phyloP scores from a whole-genome alignment of 1,284 basidiomycete species.

The Thecaphora frezii region DNA sequence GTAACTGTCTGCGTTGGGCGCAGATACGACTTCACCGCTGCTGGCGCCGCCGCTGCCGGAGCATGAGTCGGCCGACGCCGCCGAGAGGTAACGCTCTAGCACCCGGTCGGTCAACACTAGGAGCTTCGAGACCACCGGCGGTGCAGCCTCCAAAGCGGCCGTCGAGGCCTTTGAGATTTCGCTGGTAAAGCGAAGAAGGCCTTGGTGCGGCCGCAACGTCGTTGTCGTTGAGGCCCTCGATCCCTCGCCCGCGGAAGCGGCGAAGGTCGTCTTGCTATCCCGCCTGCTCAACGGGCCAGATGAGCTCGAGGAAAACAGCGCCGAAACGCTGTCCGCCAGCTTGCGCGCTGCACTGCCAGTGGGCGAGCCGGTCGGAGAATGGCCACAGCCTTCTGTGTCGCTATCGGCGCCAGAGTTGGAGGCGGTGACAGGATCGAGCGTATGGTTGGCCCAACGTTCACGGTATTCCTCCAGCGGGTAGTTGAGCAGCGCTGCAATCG shows the following conservation, averaged over 20 bases:
- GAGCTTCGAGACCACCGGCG: slow-evolving; percentile 18
- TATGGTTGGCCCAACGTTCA: slow-evolving; percentile 1
- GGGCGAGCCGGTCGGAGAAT: neutral
- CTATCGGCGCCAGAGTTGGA: neutral
- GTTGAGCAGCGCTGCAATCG: slow-evolving; percentile 50
- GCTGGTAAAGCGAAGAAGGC: slow-evolving; percentile 1
- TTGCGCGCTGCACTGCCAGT: neutral
- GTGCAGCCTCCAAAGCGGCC: slow-evolving; percentile 11
- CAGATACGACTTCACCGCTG: neutral
- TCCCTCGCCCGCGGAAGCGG: no score
- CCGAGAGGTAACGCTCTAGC: slow-evolving; percentile 24
- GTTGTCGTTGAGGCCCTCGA: no score
- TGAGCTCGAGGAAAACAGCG: neutral
- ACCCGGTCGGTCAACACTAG: slow-evolving; percentile 20
- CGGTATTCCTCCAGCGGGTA: slow-evolving; percentile 21
- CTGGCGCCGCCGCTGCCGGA: no score
- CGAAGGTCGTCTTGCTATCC: neutral
- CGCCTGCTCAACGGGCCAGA: neutral
- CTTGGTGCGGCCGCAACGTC: no score
- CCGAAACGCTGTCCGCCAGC: neutral
- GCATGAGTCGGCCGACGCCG: neutral
- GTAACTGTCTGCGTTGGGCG: neutral
- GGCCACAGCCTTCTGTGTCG: neutral
- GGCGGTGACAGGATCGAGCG: neutral
- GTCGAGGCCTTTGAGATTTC: slow-evolving; percentile 17